phyloP scores from a whole-genome alignment of 1,284 basidiomycete genomes.

The Puccinia triticina region DNA sequence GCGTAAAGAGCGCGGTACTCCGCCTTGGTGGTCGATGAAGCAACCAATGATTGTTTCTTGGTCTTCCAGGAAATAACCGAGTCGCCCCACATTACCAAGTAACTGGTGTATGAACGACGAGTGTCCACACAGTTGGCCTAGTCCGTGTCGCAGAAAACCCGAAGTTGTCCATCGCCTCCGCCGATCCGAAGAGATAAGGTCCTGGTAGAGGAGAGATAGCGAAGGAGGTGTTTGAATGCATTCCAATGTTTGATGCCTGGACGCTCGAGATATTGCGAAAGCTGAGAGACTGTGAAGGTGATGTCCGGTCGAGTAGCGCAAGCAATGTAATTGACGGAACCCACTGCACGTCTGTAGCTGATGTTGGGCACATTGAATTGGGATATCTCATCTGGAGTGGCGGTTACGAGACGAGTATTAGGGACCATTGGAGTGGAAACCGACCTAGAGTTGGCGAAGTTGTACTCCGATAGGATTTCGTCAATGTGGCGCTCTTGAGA shows the following conservation, averaged over 20 bases:
- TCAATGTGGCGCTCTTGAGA: conserved; percentile 27
- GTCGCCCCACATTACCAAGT: background rate
- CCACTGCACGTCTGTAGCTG: background rate
- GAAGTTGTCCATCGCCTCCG: background rate
- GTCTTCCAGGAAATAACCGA: conserved; percentile 8
- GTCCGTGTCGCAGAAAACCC: too few relatives aligned
- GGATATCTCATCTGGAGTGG: background rate
- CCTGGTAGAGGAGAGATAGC: background rate
- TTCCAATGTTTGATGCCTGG: conserved; percentile 12
- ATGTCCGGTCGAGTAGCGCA: too few relatives aligned
- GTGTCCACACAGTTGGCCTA: background rate
- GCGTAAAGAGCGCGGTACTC: too few relatives aligned
- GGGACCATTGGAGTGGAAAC: background rate
- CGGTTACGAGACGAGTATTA: background rate
- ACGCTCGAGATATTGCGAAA: conserved; percentile 21
- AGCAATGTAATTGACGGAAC: background rate
- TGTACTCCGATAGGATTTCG: background rate
- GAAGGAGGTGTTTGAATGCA: background rate
- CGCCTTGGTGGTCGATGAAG: too few relatives aligned
- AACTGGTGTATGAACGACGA: background rate
- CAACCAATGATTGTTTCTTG: background rate
- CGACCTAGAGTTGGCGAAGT: background rate
- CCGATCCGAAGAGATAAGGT: background rate
- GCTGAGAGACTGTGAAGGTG: conserved; percentile 26
- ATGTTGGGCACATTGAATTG: background rate